A percentile compares a stretch with the other conserved stretches of the same genome.
Evolutionary conservation across 495 filamentous ascomycete genomes (phyloP).

Genomic region (Lineolata rhizophorae): DNA sequence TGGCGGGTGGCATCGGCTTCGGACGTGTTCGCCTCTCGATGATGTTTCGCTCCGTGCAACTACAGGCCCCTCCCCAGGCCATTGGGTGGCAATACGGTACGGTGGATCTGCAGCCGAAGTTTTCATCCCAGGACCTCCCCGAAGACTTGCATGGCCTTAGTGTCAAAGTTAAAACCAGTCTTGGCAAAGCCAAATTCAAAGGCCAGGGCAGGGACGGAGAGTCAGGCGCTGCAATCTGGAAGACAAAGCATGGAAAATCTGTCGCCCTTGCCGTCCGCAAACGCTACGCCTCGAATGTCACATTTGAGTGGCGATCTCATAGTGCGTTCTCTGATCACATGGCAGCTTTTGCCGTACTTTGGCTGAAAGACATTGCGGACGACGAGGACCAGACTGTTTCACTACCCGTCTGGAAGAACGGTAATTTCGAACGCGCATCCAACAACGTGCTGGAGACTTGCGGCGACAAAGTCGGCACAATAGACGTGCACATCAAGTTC

Average conservation of each 20-base stretch:
- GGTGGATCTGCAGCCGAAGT: conserved; percentile 26
- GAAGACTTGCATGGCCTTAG: conserved; percentile 22
- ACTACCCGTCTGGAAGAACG: conserved; percentile 29
- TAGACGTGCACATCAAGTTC: conserved; percentile 30
- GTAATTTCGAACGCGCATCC: conserved; percentile 14
- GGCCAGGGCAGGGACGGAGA: conserved; percentile 9
- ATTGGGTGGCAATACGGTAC: conserved; percentile 48
- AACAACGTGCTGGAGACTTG: conserved; percentile 9
- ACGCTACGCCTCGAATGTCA: conserved; percentile 33
- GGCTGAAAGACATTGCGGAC: conserved; percentile 43
- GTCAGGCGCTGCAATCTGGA: conserved; percentile 12
- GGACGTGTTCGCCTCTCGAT: conserved; percentile 42
- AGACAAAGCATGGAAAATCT: conserved; percentile 17
- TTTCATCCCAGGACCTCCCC: conserved; percentile 19
- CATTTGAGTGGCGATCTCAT: conserved; percentile 36
- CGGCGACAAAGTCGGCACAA: conserved; percentile 30
- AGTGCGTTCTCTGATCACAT: conserved; percentile 29
- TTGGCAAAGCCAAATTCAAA: conserved; percentile 26
- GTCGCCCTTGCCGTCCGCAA: conserved; percentile 34
- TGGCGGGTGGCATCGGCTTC: conserved; percentile 40
- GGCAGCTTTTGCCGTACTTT: conserved; percentile 38
- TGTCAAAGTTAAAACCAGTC: conserved; percentile 32
- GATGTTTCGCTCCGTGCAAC: conserved; percentile 43
- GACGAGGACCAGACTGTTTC: conserved; percentile 32
- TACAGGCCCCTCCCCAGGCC: conserved; percentile 29